Percentiles rank a stretch among this genome's conserved stretches.
Evolutionary conservation across 345 rosid species (phyloP).

Genomic region (Pseudoturritis turrita): DNA sequence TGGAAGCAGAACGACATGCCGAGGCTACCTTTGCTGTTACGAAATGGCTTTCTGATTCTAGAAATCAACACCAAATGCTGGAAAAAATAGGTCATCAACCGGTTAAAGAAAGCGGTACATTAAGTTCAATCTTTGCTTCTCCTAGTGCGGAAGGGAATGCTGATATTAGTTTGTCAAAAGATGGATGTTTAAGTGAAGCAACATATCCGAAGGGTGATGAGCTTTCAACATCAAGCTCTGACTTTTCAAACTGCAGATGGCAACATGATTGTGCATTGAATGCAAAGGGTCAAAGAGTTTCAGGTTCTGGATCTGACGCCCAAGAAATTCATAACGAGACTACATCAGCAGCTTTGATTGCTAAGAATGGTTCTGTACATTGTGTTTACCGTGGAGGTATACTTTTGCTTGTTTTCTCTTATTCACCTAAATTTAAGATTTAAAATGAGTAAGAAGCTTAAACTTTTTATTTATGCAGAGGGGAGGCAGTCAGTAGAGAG

Average conservation of each 20-base stretch:
- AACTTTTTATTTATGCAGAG: conserved; percentile 38
- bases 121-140: conserved; percentile 33
- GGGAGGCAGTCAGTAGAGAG: conserved; percentile 27
- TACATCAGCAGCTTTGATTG: conserved; percentile 32
- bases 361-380: conserved; percentile 30
- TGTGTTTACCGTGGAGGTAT: conserved; percentile 41
- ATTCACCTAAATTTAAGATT: background rate
- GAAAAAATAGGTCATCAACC: conserved; percentile 42
- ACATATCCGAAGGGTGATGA: conserved; percentile 45
- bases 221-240: conserved; percentile 52
- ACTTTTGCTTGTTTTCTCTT: conserved; percentile 13
- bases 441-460: conserved; percentile 19
- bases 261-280: conserved; percentile 20
- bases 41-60: conserved; percentile 55
- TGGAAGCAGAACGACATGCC: conserved; percentile 44
- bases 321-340: conserved; percentile 24
- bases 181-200: conserved; percentile 37
- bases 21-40: conserved; percentile 45
- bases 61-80: conserved; percentile 36
- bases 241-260: conserved; percentile 36
- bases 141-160: conserved; percentile 29
- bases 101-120: conserved; percentile 34
- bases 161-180: conserved; percentile 23
- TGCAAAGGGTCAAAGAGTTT: conserved; percentile 25
- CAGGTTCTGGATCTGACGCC: conserved; percentile 21